Percentiles rank a stretch among this genome's conserved stretches.
Evolutionary conservation across 305 asterid genomes (phyloP).

Genomic region (Fraxinus ornus): DNA sequence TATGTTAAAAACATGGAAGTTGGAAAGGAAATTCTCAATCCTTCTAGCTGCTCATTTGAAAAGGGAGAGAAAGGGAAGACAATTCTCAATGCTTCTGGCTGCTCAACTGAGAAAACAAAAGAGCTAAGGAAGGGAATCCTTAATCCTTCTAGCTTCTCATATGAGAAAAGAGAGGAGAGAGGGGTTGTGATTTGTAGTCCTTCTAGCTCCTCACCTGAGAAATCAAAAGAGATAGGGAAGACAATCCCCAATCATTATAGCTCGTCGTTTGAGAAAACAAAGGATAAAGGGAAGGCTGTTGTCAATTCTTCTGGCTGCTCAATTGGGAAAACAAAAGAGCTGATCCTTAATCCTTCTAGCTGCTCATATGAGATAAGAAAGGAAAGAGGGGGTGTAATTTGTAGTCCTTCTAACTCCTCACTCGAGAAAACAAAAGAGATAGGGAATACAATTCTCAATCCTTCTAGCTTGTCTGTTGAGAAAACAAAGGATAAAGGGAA

Average conservation of each 20-base stretch:
- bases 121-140: constrained; percentile 25
- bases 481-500: constrained; percentile 27
- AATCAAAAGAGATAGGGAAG: constrained; percentile 20
- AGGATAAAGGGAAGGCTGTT: constrained; percentile 29
- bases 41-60: constrained; percentile 26
- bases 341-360: constrained; percentile 20
- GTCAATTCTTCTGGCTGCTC: constrained; percentile 24
- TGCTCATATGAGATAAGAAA: constrained; percentile 28
- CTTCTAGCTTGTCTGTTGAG: constrained; percentile 20
- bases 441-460: constrained; percentile 27
- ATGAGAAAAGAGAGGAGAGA: constrained; percentile 30
- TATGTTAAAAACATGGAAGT: constrained; percentile 13
- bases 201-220: constrained; percentile 21
- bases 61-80: constrained; percentile 28
- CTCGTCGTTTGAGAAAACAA: constrained; percentile 27
- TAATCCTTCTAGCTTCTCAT: constrained; percentile 21
- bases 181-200: constrained; percentile 24
- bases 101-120: constrained; percentile 23
- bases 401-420: constrained; percentile 27
- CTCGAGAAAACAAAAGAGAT: constrained; percentile 35
- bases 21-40: constrained; percentile 17
- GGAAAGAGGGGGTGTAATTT: constrained; percentile 32
- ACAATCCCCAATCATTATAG: constrained; percentile 22
- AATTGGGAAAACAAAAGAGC: constrained; percentile 20
- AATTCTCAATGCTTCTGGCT: constrained; percentile 25